A percentile compares a stretch with the other conserved stretches of the same genome.
These are phyloP conservation scores for Saccharomyces hybrid DNA, from an alignment of 1,139 yeast species.

Conservation along the genomic window DNA sequence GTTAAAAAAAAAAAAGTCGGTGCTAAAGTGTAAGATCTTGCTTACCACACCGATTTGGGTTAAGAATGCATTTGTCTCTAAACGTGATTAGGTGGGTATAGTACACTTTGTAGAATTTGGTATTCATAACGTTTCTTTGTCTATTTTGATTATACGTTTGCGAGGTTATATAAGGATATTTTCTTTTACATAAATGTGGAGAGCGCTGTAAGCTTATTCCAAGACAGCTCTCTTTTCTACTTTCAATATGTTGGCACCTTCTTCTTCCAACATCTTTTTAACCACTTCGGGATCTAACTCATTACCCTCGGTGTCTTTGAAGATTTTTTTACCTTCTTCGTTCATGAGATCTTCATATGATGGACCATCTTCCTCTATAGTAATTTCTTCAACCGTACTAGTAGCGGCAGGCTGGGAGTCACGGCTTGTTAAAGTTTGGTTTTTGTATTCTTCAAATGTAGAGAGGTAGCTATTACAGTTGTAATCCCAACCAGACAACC, in stretches of 20 bases:
- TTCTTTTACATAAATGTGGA: not conserved
- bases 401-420: not conserved
- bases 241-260: constrained; percentile 22
- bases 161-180: not conserved
- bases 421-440: constrained; percentile 1
- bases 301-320: constrained; percentile 25
- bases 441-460: constrained; percentile 19
- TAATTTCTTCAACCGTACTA: not conserved
- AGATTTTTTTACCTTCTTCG: constrained; percentile 20
- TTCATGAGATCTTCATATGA: constrained; percentile 15
- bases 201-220: constrained; percentile 1
- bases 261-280: constrained; percentile 14
- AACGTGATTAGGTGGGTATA: not conserved
- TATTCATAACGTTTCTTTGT: not conserved
- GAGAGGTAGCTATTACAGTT: constrained; percentile 50
- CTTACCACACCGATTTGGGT: not conserved
- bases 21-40: not conserved
- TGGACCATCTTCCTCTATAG: not conserved
- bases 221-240: constrained; percentile 12
- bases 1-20: not conserved
- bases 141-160: not conserved
- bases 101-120: not conserved
- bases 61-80: not conserved
- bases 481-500: constrained; percentile 73
- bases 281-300: constrained; percentile 21